phyloP scores from a whole-genome alignment of 306 rosid genomes.

The Cucumis melo region DNA sequence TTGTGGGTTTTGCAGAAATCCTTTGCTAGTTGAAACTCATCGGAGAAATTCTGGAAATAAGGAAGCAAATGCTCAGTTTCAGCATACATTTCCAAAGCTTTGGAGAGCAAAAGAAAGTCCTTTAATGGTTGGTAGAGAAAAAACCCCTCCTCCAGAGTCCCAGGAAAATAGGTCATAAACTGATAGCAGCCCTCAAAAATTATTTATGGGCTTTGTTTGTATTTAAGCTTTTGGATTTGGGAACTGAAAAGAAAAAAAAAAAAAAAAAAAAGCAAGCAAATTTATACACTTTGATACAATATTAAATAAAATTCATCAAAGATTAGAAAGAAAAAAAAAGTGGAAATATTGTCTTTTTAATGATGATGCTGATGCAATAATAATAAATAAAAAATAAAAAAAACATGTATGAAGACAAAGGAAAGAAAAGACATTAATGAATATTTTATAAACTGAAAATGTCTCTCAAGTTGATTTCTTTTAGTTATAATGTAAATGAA shows the following conservation, averaged over 20 bases:
- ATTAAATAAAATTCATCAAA: neutral
- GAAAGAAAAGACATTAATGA: neutral
- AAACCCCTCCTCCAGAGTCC: neutral
- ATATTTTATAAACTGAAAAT: neutral
- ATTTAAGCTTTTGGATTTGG: neutral
- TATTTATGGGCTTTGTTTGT: neutral
- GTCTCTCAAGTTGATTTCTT: neutral
- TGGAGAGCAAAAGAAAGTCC: neutral
- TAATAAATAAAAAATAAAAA: neutral
- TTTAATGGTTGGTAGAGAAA: neutral
- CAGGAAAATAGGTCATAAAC: neutral
- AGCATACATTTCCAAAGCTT: conserved; percentile 63
- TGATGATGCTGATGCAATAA: neutral
- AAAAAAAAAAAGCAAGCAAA: neutral
- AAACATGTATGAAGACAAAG: neutral
- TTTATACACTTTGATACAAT: neutral
- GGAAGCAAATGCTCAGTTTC: conserved; percentile 60
- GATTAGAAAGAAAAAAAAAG: neutral
- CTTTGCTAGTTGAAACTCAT: conserved; percentile 64
- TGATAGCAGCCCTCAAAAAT: neutral
- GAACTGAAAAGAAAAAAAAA: neutral
- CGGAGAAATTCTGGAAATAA: conserved; percentile 48
- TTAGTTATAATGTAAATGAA: neutral
- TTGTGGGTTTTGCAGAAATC: conserved; percentile 63
- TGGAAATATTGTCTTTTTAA: neutral